A percentile compares a stretch with the other conserved stretches of the same genome.
phyloP scores from a whole-genome alignment of 2,329 filamentous ascomycete species.

The Cladosporium sp. region DNA sequence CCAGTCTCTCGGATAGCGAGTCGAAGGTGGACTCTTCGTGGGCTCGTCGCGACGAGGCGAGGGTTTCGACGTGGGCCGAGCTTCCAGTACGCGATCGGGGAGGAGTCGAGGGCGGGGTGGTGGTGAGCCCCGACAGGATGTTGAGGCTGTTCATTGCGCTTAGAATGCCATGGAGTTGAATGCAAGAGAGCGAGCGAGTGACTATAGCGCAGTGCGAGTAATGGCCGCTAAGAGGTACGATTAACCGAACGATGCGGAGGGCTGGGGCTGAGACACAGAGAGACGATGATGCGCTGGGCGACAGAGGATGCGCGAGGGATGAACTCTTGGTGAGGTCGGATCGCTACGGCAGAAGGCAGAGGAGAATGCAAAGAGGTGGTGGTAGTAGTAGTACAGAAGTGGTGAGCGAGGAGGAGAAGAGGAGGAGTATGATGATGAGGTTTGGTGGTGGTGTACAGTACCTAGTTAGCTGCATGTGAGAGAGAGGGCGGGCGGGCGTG shows the following conservation, averaged over 20 bases:
- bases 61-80: conserved; percentile 25
- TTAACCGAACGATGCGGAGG: conserved; percentile 5
- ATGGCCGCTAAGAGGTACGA: background rate
- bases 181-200: background rate
- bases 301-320: background rate
- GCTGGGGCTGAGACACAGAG: conserved; percentile 10
- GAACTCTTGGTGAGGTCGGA: background rate
- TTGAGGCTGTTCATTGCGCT: conserved; percentile 94
- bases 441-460: background rate
- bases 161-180: conserved; percentile 47
- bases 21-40: conserved; percentile 21
- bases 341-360: background rate
- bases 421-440: background rate
- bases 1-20: conserved; percentile 31
- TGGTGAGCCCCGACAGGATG: conserved; percentile 77
- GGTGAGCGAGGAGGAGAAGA: background rate
- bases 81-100: conserved; percentile 47
- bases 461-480: background rate
- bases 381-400: background rate
- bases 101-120: conserved; percentile 46
- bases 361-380: background rate
- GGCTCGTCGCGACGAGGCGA: conserved; percentile 16
- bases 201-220: background rate
- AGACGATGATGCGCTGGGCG: conserved; percentile 7
- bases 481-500: background rate